Base-by-base conservation (phyloP, 352 stramenopile species). In the Aphanomyces stellatus region DNA sequence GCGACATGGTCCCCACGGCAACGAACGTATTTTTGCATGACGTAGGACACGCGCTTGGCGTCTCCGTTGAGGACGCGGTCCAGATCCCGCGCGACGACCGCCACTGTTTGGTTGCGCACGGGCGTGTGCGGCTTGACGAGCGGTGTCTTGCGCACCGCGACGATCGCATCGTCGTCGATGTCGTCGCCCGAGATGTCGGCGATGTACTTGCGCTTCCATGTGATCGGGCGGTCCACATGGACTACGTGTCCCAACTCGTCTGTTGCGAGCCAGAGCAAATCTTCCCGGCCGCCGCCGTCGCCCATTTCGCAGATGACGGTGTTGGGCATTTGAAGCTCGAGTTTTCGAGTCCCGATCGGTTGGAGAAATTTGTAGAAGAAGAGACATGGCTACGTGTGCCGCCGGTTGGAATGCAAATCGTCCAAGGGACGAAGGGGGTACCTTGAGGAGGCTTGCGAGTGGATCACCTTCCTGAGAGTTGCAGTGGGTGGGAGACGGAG, bases 341-440 rank as follows among this genome's bases (percentile, higher is more conserved):
- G 69, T 28, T 80, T 79, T 13, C 73, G 74, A 17, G 63, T 68
- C 22, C 73, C 73, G n/a, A 88, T 74, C 8, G 84, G 84, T 62
- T 93, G 84, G 5, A 93, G 62, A 55, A 87, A 91, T 73, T 93
- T 93, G 77, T 88, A 93, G 63, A 93, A 93, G 69, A 81, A 82
- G 24, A 93, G 61, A 8, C 86, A 69, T 10, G 84, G 81, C 79
- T 88, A 49, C 7, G 24, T 51, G n/a, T n/a, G n/a, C n/a, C n/a
- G n/a, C n/a, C n/a, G n/a, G n/a, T n/a, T n/a, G n/a, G n/a, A n/a
- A n/a, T n/a, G n/a, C n/a, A n/a, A n/a, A n/a, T n/a, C 49, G 13
- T 22, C 40, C 28, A 65, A 55, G 19, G 28, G 4, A 57, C 33
- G 19, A 4, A 49, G 22, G 5, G 31, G 25, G 33, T 43, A 67